Evolutionary conservation across 768 basidiomycete species (phyloP).

Genomic region (Rickenella mellea): DNA sequence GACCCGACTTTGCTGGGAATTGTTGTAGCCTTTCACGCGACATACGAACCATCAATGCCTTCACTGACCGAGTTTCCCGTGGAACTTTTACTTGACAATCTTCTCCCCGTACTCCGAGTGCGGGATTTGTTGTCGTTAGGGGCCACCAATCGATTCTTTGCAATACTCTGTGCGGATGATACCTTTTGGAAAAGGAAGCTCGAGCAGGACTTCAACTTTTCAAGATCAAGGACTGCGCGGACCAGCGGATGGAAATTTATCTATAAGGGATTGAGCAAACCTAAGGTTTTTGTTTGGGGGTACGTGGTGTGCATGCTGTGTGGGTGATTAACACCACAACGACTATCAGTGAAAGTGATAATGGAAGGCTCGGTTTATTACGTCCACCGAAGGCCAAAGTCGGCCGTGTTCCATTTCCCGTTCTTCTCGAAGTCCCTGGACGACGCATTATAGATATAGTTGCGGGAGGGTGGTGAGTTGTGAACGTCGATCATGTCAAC

Average conservation of each 20-base stretch:
- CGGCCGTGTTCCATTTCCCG: conserved; percentile 53
- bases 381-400: conserved; percentile 22
- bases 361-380: conserved; percentile 55
- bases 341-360: conserved; percentile 40
- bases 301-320: conserved; percentile 28
- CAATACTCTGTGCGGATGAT: conserved; percentile 54
- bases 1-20: too few relatives aligned
- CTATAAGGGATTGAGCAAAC: conserved; percentile 59
- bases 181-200: conserved; percentile 72
- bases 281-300: conserved; percentile 51
- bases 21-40: too few relatives aligned
- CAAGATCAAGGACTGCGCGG: conserved; percentile 60
- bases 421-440: conserved; percentile 48
- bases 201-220: conserved; percentile 68
- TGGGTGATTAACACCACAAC: conserved; percentile 23
- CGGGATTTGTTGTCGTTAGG: conserved; percentile 49
- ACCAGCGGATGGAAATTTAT: conserved; percentile 73
- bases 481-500: conserved; percentile 1
- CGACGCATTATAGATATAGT: conserved; percentile 61
- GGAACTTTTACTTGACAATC: conserved; percentile 69
- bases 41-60: conserved; percentile 20
- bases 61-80: conserved; percentile 49
- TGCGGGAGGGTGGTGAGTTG: conserved; percentile 72
- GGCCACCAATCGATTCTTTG: conserved; percentile 57
- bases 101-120: conserved; percentile 49